Percentiles rank a stretch among this genome's conserved stretches.
Evolutionary conservation across 2,329 filamentous ascomycete genomes (phyloP).

Genomic region (Diaporthe australafricana): DNA sequence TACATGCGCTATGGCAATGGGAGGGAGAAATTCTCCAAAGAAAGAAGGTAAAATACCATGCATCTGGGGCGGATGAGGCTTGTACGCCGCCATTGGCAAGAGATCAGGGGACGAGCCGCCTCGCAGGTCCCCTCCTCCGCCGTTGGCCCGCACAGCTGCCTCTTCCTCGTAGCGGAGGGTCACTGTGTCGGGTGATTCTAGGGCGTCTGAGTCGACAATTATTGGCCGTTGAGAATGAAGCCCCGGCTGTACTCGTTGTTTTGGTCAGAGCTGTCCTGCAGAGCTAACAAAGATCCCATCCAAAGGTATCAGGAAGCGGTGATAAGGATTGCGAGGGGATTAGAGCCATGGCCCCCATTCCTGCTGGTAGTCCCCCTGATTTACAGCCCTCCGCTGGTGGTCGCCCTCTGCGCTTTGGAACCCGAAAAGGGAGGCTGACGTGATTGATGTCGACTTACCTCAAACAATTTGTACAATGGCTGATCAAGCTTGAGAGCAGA

Average conservation of each 20-base stretch:
- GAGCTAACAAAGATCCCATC: background rate
- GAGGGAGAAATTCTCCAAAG: background rate
- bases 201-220: constrained; percentile 65
- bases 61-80: constrained; percentile 79
- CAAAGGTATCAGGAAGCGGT: background rate
- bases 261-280: constrained; percentile 16
- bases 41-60: constrained; percentile 74
- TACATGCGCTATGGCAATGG: too few species aligned
- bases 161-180: constrained; percentile 69
- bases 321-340: background rate
- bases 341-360: background rate
- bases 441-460: constrained; percentile 60
- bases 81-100: constrained; percentile 87
- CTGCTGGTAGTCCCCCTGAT: background rate
- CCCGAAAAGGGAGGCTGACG: background rate
- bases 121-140: constrained; percentile 58
- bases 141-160: constrained; percentile 61
- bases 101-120: constrained; percentile 69
- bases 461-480: constrained; percentile 68
- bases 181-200: constrained; percentile 69
- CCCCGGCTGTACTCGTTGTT: constrained; percentile 55
- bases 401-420: background rate
- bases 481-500: constrained; percentile 68
- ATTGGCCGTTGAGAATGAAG: constrained; percentile 67
- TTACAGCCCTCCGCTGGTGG: background rate